These are phyloP conservation scores for Cladobotryum mycophilum DNA, from an alignment of 2,329 filamentous ascomycete genomes.

Conservation along the genomic window DNA sequence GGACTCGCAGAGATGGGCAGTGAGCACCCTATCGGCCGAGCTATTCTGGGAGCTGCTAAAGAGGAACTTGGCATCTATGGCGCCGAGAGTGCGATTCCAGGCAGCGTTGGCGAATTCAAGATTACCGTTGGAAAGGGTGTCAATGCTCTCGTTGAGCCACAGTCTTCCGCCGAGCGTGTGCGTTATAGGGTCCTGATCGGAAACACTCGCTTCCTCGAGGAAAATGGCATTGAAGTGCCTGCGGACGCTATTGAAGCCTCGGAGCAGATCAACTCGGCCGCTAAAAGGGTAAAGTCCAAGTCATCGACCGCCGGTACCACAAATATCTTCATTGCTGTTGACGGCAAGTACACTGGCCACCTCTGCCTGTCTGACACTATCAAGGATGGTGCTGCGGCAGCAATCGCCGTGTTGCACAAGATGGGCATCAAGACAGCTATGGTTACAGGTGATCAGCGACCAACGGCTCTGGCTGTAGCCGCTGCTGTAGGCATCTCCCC, in stretches of 20 bases:
- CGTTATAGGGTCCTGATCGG: conserved; percentile 79
- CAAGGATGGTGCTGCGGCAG: conserved; percentile 77
- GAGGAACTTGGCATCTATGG: conserved; percentile 62
- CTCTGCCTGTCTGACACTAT: conserved; percentile 84
- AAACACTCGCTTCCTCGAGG: conserved; percentile 69
- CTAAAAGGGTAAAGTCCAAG: conserved; percentile 25
- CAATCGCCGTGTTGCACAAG: conserved; percentile 72
- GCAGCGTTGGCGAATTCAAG: conserved; percentile 78
- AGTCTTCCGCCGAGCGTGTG: conserved; percentile 56
- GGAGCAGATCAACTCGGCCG: conserved; percentile 48
- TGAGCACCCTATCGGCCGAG: conserved; percentile 92
- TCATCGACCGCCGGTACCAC: conserved; percentile 59
- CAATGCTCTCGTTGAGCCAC: conserved; percentile 72
- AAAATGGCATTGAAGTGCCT: conserved; percentile 62
- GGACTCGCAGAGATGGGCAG: conserved; percentile 93
- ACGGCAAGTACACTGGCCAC: conserved; percentile 72
- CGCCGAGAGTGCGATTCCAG: conserved; percentile 68
- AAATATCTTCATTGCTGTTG: conserved; percentile 85
- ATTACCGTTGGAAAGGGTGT: conserved; percentile 81
- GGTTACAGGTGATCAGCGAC: conserved; percentile 85
- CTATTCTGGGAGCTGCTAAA: conserved; percentile 71
- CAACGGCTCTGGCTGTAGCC: conserved; percentile 80
- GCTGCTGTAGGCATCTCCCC: conserved; percentile 71
- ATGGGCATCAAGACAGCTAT: conserved; percentile 87
- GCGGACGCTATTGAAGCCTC: conserved; percentile 57